Evolutionary conservation across 225 moss, liverwort and hornwort species (phyloP).

Genomic region (Physcomitrellopsis africana): DNA sequence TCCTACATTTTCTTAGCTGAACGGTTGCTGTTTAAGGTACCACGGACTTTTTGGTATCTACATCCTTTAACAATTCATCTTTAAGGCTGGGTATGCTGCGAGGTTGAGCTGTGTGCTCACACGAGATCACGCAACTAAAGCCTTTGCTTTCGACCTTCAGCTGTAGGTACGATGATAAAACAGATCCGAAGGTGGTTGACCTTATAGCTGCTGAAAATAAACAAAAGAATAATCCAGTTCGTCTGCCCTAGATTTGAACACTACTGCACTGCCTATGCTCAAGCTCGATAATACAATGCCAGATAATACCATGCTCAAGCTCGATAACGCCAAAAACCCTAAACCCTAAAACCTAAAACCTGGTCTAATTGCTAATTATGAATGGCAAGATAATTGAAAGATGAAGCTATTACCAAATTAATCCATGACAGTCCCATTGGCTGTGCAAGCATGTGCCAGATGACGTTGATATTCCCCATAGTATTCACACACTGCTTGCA

Average conservation of each 20-base stretch:
- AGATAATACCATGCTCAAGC: conserved; percentile 6
- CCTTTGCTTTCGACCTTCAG: conserved; percentile 28
- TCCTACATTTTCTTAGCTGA: too few relatives aligned
- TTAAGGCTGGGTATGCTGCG: conserved; percentile 35
- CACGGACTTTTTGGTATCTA: conserved; percentile 21
- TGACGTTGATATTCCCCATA: conserved; percentile 95
- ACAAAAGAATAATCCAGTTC: conserved; percentile 18
- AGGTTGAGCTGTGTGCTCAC: conserved; percentile 61
- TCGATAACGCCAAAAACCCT: conserved; percentile 31
- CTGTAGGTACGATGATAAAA: neutral
- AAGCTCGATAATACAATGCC: neutral
- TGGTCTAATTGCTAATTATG: conserved; percentile 12
- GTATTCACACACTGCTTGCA: conserved; percentile 94
- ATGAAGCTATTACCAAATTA: conserved; percentile 28
- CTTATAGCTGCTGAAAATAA: conserved; percentile 17
- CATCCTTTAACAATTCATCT: conserved; percentile 37
- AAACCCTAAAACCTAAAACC: too few relatives aligned
- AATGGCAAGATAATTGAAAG: neutral
- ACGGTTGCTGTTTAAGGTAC: too few relatives aligned
- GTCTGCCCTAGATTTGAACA: conserved; percentile 24
- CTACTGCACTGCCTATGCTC: conserved; percentile 18
- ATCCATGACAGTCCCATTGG: conserved; percentile 63
- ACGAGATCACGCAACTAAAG: conserved; percentile 40
- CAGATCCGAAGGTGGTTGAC: conserved; percentile 18
- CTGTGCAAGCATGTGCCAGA: conserved; percentile 83